These are phyloP conservation scores for Monosporascus ibericus DNA, from an alignment of 2,329 filamentous ascomycete genomes.

Conservation along the genomic window DNA sequence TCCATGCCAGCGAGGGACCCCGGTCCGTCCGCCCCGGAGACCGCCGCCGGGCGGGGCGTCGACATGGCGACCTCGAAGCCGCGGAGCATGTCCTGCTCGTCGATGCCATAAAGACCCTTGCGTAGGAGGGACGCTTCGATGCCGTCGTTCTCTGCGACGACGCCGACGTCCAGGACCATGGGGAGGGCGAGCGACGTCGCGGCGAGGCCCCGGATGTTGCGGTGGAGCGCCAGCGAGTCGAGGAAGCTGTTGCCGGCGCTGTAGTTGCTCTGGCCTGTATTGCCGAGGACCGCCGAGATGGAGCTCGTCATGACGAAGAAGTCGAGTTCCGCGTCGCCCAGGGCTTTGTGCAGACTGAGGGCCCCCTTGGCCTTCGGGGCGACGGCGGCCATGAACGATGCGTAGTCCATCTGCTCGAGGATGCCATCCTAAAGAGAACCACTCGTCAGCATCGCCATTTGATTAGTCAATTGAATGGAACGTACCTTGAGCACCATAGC, in stretches of 20 bases:
- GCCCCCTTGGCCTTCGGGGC: conserved; percentile 12
- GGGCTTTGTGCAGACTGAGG: conserved; percentile 9
- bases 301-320: conserved; percentile 32
- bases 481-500: conserved; percentile 29
- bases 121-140: conserved; percentile 6
- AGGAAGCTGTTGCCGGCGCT: conserved; percentile 27
- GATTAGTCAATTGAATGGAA: neutral
- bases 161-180: conserved; percentile 26
- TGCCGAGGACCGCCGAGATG: conserved; percentile 23
- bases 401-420: conserved; percentile 2
- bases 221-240: conserved; percentile 22
- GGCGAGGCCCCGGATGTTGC: conserved; percentile 16
- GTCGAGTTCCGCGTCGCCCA: conserved; percentile 20
- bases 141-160: conserved; percentile 18
- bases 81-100: conserved; percentile 13
- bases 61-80: conserved; percentile 21
- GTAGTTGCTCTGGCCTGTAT: conserved; percentile 29
- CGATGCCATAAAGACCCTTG: conserved; percentile 13
- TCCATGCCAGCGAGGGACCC: neutral
- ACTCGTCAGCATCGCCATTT: conserved; percentile 1
- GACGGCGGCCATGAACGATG: conserved; percentile 1
- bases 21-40: neutral
- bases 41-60: neutral
- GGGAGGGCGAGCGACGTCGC: conserved; percentile 16
- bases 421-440: conserved; percentile 9